Evolutionary conservation across 768 basidiomycete species (phyloP), one percentile per base, ranked within the genome.

Genomic region (Mycena alexandri): DNA sequence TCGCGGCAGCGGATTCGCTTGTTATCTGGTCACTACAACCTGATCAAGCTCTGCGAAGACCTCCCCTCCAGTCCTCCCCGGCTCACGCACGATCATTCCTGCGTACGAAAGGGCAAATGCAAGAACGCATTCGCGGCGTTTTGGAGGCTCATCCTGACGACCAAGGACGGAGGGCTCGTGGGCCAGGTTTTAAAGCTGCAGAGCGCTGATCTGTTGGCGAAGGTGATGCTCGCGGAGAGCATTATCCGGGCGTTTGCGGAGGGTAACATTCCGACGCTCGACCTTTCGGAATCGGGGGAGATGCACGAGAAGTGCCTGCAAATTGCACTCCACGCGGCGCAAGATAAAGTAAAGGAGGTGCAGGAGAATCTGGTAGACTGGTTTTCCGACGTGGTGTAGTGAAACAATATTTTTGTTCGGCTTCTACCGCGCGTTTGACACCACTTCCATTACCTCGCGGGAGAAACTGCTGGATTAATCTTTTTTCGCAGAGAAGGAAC

Each of bases 1-100:
- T 79, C 84, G 14, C 75, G 81, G n/a, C 86, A 88, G 67, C 80
- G 84, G 12, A 79, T 87, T 36, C 84, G 86, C 43, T 76, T 89
- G 44, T 75, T 88, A 10, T 85, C 84, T 25, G 87, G 87, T 17
- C 82, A 85, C 72, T 85, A 88, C 72, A 80, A 81, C 41, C 80
- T 88, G 25, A 79, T 79, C 7, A 79, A 81, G 62, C 74, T 83
- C 34, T 83, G 83, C 78, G 82, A 85, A 52, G 76, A 79, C 19
- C 79, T 87, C 9, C 80, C 83, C 6, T 73, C 68, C 48, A 79
- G 77, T 34, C 79, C 86, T 14, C 87, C 86, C 19, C 62, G 72
- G 38, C 72, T 87, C 33, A 74, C 76, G 50, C 87, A 87, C 69
- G 78, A 76, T 53, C 75, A 77, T 22, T 76, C 82, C 25, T 87